These are phyloP conservation scores for Ceratobasidium sp. DNA, from an alignment of 1,284 basidiomycete species.

Conservation along the genomic window DNA sequence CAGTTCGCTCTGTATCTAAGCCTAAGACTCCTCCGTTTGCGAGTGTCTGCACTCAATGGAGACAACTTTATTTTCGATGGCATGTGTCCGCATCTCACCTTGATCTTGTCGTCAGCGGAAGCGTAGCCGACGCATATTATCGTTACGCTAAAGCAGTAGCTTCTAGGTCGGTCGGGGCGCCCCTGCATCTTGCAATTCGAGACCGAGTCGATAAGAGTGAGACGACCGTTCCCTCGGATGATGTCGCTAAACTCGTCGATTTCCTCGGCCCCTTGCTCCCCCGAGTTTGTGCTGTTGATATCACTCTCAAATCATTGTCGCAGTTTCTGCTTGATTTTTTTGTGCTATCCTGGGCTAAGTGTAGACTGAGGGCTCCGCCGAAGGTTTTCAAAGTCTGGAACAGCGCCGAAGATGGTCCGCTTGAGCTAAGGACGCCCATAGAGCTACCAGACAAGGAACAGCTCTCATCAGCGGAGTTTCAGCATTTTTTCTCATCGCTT, in stretches of 20 bases:
- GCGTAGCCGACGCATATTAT: background rate
- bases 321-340: background rate
- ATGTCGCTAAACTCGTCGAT: background rate
- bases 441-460: background rate
- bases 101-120: conserved; percentile 10
- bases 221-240: background rate
- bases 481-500: background rate
- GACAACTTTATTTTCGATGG: conserved; percentile 10
- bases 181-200: background rate
- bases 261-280: background rate
- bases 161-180: too few relatives aligned
- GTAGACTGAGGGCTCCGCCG: background rate
- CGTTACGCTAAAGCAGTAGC: background rate
- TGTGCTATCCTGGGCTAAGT: background rate
- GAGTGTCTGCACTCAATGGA: background rate
- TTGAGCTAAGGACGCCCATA: background rate
- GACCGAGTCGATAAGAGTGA: background rate
- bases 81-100: conserved; percentile 9
- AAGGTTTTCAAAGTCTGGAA: conserved; percentile 17
- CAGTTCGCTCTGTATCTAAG: background rate
- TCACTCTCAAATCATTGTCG: background rate
- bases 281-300: background rate
- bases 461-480: background rate
- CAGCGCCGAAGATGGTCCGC: background rate
- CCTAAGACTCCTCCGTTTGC: background rate